Evolutionary conservation across 2,329 filamentous ascomycete genomes (phyloP).

Genomic region (Emergomyces orientalis): DNA sequence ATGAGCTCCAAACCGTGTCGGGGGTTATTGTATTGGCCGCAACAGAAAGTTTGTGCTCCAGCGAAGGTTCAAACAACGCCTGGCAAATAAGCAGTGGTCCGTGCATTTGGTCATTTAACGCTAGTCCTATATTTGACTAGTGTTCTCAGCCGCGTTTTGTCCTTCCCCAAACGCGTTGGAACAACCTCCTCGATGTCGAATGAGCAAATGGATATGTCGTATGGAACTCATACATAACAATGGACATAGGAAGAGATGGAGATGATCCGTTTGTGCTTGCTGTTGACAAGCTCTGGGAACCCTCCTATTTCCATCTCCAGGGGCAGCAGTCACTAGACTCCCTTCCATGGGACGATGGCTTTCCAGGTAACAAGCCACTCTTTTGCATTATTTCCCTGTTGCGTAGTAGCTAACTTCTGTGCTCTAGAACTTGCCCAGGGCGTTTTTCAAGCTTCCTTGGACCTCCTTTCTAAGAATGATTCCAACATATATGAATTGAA

Average conservation of each 20-base stretch:
- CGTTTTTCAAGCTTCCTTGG: slow-evolving; percentile 20
- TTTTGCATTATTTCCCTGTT: neutral
- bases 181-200: no score
- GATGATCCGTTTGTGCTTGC: slow-evolving; percentile 2
- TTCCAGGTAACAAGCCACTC: slow-evolving; percentile 24
- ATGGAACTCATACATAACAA: neutral
- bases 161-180: neutral
- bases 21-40: neutral
- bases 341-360: slow-evolving; percentile 27
- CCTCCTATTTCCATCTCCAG: slow-evolving; percentile 32
- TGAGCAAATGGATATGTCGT: neutral
- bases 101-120: slow-evolving; percentile 11
- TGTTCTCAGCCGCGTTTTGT: neutral
- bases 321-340: slow-evolving; percentile 29
- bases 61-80: neutral
- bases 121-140: neutral
- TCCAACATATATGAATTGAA: slow-evolving; percentile 27
- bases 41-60: neutral
- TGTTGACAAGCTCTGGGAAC: slow-evolving; percentile 25
- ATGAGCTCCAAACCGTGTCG: neutral
- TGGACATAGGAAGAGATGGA: neutral
- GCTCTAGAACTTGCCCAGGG: slow-evolving; percentile 20
- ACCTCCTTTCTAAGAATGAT: slow-evolving; percentile 19
- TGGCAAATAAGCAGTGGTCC: slow-evolving; percentile 23
- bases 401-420: neutral